These are phyloP conservation scores for Blastocystis sp. DNA, from an alignment of 352 stramenopile species.

Conservation along the genomic window DNA sequence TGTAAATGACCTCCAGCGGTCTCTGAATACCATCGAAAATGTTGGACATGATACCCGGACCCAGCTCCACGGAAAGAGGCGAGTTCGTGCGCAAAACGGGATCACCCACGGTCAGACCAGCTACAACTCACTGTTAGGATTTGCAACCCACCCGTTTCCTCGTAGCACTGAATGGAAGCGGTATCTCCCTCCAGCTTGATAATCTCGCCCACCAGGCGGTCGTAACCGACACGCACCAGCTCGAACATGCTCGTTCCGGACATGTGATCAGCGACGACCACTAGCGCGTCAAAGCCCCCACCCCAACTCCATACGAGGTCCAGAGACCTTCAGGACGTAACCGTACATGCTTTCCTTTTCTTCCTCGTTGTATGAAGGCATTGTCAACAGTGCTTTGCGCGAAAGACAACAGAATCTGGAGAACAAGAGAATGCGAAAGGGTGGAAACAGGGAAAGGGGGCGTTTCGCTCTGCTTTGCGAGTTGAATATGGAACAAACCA, in stretches of 20 bases:
- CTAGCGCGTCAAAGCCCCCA: constrained; percentile 73
- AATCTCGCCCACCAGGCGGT: constrained; percentile 97
- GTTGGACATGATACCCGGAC: constrained; percentile 98
- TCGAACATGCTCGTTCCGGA: constrained; percentile 91
- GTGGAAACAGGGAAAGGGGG: background rate
- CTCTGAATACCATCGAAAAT: constrained; percentile 99
- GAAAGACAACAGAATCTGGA: background rate
- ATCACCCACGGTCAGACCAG: constrained; percentile 93
- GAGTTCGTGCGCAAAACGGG: constrained; percentile 93
- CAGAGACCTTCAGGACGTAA: constrained; percentile 98
- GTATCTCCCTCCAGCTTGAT: constrained; percentile 99
- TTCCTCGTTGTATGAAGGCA: constrained; percentile 28
- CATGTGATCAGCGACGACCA: constrained; percentile 99
- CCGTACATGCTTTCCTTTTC: constrained; percentile 83
- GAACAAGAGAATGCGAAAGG: background rate
- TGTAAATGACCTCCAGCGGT: constrained; percentile 92
- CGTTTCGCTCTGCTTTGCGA: background rate
- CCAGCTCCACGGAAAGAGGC: constrained; percentile 94
- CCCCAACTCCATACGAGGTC: constrained; percentile 78
- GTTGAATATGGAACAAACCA: background rate
- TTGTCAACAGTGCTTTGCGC: background rate
- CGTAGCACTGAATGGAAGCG: constrained; percentile 88
- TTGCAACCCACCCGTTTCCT: constrained; percentile 63
- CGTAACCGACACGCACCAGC: constrained; percentile 93
- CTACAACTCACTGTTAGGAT: constrained; percentile 67